Evolutionary conservation across 305 asterid species (phyloP).

Genomic region (Salvia sclarea): DNA sequence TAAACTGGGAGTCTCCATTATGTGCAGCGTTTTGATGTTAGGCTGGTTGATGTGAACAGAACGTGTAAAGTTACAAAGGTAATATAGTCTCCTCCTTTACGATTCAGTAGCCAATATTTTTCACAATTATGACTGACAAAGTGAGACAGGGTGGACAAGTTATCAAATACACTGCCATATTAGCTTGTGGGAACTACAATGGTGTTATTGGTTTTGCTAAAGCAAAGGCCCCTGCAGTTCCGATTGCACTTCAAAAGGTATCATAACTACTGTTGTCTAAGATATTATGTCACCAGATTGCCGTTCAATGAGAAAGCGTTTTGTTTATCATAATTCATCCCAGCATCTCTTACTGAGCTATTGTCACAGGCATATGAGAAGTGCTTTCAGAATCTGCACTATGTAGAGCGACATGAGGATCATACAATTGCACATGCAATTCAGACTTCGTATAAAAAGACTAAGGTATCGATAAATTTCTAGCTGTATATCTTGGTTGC

Average conservation of each 20-base stretch:
- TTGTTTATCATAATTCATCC: neutral
- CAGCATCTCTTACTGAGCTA: neutral
- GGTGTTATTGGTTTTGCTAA: conserved; percentile 94
- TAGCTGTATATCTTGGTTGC: conserved; percentile 13
- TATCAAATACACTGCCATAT: conserved; percentile 73
- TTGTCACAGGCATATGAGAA: conserved; percentile 81
- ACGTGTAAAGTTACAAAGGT: conserved; percentile 94
- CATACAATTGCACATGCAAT: conserved; percentile 95
- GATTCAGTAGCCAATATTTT: conserved; percentile 19
- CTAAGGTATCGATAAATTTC: conserved; percentile 62
- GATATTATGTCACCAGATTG: neutral
- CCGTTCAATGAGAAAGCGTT: neutral
- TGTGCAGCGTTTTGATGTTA: conserved; percentile 89
- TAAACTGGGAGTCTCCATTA: conserved; percentile 24
- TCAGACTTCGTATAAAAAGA: conserved; percentile 80
- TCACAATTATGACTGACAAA: conserved; percentile 30
- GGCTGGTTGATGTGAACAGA: conserved; percentile 78
- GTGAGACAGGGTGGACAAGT: conserved; percentile 80
- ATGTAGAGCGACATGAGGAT: conserved; percentile 78
- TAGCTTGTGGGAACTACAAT: conserved; percentile 93
- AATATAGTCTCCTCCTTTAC: conserved; percentile 28
- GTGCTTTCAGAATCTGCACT: conserved; percentile 94
- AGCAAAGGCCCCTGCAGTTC: conserved; percentile 82
- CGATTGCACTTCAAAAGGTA: conserved; percentile 88
- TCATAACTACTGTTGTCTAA: neutral